Conservation (phyloP, 805 yeast genomes). For the Starmerella tilneyi region DNA sequence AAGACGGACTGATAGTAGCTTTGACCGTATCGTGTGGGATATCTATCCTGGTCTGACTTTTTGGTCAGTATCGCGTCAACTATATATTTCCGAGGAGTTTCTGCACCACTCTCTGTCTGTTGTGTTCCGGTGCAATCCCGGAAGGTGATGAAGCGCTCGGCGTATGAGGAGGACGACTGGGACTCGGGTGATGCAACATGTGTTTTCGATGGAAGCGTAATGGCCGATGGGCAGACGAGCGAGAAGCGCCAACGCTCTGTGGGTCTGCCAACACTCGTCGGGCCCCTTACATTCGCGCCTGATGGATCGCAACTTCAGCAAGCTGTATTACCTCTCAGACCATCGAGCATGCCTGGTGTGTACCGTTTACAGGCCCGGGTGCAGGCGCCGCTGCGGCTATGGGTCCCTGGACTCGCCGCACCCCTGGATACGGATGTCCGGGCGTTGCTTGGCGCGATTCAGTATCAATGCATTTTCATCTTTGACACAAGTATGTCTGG, state of each 20-base stretch:
- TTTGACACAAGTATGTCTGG: constrained; percentile 20
- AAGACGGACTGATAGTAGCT: too few species aligned
- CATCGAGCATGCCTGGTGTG: constrained; percentile 23
- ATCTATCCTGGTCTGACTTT: too few species aligned
- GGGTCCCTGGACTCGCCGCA: constrained; percentile 10
- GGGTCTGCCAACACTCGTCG: constrained; percentile 15
- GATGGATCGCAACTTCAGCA: constrained; percentile 14
- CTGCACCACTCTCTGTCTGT: too few species aligned
- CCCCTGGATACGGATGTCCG: constrained; percentile 12
- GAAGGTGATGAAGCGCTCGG: constrained; percentile 15
- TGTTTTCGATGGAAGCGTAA: neutral
- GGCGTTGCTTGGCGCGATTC: constrained; percentile 15
- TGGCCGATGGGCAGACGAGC: neutral
- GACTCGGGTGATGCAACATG: neutral
- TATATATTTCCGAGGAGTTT: too few species aligned
- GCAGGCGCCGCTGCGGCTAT: constrained; percentile 16
- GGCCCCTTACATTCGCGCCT: constrained; percentile 19
- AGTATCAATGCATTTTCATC: constrained; percentile 18
- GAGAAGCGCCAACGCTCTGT: constrained; percentile 19
- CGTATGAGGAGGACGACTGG: constrained; percentile 8
- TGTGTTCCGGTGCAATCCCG: neutral
- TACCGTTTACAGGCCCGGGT: constrained; percentile 19
- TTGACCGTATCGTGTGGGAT: too few species aligned
- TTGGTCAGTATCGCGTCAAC: too few species aligned
- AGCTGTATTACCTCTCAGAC: constrained; percentile 15